Evolutionary conservation across 345 rosid genomes (phyloP), one percentile per base, ranked within the genome.

Genomic region (Stellera chamaejasme): DNA sequence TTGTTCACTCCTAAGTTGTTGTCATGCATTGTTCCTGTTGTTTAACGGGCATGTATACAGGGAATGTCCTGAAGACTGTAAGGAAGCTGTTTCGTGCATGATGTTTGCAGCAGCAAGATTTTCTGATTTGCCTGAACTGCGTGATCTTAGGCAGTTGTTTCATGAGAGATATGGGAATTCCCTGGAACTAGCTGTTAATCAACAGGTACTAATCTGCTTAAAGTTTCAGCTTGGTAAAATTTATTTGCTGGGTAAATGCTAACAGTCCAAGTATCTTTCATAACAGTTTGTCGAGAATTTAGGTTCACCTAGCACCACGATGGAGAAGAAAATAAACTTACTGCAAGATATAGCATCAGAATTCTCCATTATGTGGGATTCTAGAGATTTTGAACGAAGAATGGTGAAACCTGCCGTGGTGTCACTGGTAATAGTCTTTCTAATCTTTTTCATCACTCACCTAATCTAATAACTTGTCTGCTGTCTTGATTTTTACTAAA

Each of bases 51-150:
- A 32, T 8, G 8, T 44, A 55, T 36, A n/a, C 83, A 94, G 97
- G 58, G 83, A 67, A 64, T 94, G 97, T 77, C 96, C 99, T 4
- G 83, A 82, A 68, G 96, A 80, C 43, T 90, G 92, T 57, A 80
- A 83, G 74, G 87, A 87, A 70, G 82, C 88, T 51, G 82, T 83
- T 14, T 70, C 97, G 12, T 94, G 95, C 50, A 61, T 94, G 52
- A 94, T 90, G 92, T 78, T 74, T 77, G 97, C 97, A 55, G 96
- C 97, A 57, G 89, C 99, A 50, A 85, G 96, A 71, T 83, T 84
- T 74, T 87, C 97, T 46, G 97, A 87, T 73, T 63, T 93, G 66
- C 99, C 95, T 0, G 96, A 93, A 77, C 55, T 93, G 54, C 92
- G 90, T 23, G 96, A 89, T 28, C 83, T 93, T 39, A 89, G 99